These are phyloP conservation scores for Capronia epimyces DNA, from an alignment of 2,329 filamentous ascomycete genomes.

Conservation along the genomic window DNA sequence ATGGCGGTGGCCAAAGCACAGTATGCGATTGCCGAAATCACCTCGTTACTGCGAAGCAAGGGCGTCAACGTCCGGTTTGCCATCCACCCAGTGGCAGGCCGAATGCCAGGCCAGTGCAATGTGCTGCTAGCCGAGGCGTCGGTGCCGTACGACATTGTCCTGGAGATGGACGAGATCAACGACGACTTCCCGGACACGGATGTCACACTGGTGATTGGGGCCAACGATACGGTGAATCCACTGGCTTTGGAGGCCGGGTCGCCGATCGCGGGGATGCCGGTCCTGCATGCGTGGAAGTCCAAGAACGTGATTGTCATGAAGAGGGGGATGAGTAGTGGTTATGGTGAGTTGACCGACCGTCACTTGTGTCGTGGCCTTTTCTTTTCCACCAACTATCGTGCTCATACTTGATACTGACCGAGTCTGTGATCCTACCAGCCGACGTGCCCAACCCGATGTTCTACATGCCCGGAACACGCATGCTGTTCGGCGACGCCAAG, in stretches of 20 bases:
- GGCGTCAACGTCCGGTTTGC: slow-evolving; percentile 80
- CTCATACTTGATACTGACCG: neutral
- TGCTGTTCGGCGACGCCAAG: slow-evolving; percentile 89
- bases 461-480: slow-evolving; percentile 81
- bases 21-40: slow-evolving; percentile 82
- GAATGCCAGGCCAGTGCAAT: slow-evolving; percentile 92
- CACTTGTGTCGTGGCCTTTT: neutral
- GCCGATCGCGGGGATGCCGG: slow-evolving; percentile 86
- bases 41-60: slow-evolving; percentile 64
- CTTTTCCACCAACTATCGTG: neutral
- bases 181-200: slow-evolving; percentile 84
- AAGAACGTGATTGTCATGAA: slow-evolving; percentile 94
- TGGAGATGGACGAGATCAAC: slow-evolving; percentile 96
- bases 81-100: slow-evolving; percentile 82
- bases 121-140: slow-evolving; percentile 81
- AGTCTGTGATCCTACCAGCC: slow-evolving; percentile 43
- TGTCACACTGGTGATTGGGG: slow-evolving; percentile 80
- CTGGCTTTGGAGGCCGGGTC: slow-evolving; percentile 79
- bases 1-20: slow-evolving; percentile 95
- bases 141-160: slow-evolving; percentile 84
- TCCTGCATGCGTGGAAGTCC: slow-evolving; percentile 88
- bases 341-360: slow-evolving; percentile 67
- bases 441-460: slow-evolving; percentile 90
- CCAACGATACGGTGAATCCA: slow-evolving; percentile 89
- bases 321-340: slow-evolving; percentile 79